Conservation (phyloP, 2,329 filamentous ascomycete species). For the Calonectria pteridis region DNA sequence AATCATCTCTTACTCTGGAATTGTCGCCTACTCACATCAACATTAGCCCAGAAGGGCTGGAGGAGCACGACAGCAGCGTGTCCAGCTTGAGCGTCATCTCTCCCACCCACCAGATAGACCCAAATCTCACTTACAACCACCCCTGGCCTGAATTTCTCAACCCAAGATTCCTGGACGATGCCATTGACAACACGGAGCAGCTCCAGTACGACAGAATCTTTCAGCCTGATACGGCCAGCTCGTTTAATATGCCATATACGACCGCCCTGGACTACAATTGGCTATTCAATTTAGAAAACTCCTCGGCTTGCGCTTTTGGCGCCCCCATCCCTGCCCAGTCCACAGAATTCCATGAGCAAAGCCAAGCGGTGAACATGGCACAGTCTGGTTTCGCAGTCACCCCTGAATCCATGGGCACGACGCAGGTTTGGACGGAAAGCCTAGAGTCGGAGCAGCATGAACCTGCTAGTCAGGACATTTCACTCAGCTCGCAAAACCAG, state of each 20-base stretch:
- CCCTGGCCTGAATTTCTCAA: conserved; percentile 30
- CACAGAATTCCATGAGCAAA: conserved; percentile 8
- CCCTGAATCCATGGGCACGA: conserved; percentile 37
- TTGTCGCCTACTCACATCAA: not conserved
- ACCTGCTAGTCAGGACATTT: not conserved
- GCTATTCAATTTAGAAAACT: conserved; percentile 65
- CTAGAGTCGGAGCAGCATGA: conserved; percentile 15
- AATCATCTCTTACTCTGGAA: not conserved
- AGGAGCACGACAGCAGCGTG: not conserved
- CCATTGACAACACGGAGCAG: conserved; percentile 26
- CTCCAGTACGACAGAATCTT: conserved; percentile 65
- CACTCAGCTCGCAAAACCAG: not conserved
- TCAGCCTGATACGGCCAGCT: conserved; percentile 71
- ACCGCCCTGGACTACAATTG: conserved; percentile 73
- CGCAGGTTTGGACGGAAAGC: conserved; percentile 31
- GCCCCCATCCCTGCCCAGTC: not conserved
- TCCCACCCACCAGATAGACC: conserved; percentile 4
- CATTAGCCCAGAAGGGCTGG: not conserved
- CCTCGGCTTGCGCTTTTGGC: conserved; percentile 4
- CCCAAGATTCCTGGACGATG: conserved; percentile 18
- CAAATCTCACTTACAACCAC: conserved; percentile 15
- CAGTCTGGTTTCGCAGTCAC: conserved; percentile 25
- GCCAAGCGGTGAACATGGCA: conserved; percentile 11
- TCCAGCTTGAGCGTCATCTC: not conserved
- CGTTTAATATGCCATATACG: conserved; percentile 75